Evolutionary conservation across 768 basidiomycete genomes (phyloP).

Genomic region (Lactifluus subvellereus): DNA sequence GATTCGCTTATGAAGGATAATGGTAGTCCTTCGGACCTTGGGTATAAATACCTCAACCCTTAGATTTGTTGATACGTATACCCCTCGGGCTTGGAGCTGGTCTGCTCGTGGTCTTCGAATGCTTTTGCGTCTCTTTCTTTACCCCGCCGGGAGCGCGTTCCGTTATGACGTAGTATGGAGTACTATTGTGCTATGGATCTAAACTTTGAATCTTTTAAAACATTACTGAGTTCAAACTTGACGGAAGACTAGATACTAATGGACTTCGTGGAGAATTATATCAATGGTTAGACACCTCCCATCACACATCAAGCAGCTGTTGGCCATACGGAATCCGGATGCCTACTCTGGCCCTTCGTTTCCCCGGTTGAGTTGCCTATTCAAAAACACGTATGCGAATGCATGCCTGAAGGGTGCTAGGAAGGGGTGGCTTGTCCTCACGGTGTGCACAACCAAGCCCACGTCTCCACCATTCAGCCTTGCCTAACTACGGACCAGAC

Average conservation of each 20-base stretch:
- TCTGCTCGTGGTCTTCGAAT: conserved; percentile 1
- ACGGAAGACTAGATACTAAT: not conserved
- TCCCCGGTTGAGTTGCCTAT: conserved; percentile 46
- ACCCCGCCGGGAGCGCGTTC: not conserved
- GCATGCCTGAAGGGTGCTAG: conserved; percentile 60
- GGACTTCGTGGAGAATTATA: not conserved
- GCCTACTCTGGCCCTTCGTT: conserved; percentile 52
- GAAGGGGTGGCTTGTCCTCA: conserved; percentile 76
- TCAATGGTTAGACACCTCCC: conserved; percentile 46
- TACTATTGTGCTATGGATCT: not conserved
- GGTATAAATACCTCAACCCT: conserved; percentile 39
- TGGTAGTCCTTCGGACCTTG: conserved; percentile 50
- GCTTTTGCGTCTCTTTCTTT: not conserved
- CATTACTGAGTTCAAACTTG: not conserved
- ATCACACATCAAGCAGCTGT: conserved; percentile 61
- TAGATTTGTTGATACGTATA: conserved; percentile 4
- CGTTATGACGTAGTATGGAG: conserved; percentile 10
- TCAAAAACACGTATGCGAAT: conserved; percentile 58
- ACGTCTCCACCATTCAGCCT: not conserved
- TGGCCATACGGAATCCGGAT: conserved; percentile 61
- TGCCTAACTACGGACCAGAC: conserved; percentile 41
- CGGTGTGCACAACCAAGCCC: conserved; percentile 42
- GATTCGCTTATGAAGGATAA: conserved; percentile 47
- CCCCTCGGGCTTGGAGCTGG: conserved; percentile 4
- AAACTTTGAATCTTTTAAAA: not conserved